Base-by-base conservation (phyloP, 2,329 filamentous ascomycete genomes). In the Exophiala sp. region DNA sequence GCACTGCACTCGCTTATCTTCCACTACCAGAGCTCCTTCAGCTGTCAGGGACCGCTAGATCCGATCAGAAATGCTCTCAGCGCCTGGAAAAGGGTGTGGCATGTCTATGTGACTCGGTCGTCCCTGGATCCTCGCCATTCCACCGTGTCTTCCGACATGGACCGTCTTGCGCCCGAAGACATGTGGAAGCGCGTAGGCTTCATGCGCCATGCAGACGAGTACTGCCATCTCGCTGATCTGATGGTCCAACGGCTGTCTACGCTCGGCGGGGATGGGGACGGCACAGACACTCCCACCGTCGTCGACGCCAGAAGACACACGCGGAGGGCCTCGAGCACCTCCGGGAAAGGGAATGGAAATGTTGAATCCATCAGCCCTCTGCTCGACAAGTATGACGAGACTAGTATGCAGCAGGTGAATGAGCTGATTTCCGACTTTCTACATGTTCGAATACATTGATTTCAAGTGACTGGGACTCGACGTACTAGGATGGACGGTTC, bases 371-470 rank as follows among this genome's bases (percentile, higher is more conserved):
- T 53, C 19, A 62, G 66, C 42, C 63, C 64, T 6, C 65, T 68
- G 14, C 50, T 68, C 23, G 58, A 61, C 29, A 60, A 66, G 50
- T 69, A 68, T 52, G 67, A 69, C 48, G 65, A 70, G 47, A 69
- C 67, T 0, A 69, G 67, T 48, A 68, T 69, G 67, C 61, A 63
- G 4, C 67, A 70, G 47, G 62, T 69, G 9, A 69, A 69, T n/a
- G 29, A 32, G 7, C n/a, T 32, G 29, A n/a, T 32, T 32, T 10
- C 29, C 29, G n/a, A 13, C 29, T 32, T 32, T n/a, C 29, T n/a
- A n/a, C n/a, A n/a, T n/a, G n/a, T n/a, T n/a, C n/a, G n/a, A n/a
- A n/a, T n/a, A n/a, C n/a, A n/a, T n/a, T n/a, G n/a, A n/a, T n/a
- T n/a, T n/a, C n/a, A n/a, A n/a, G n/a, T n/a, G n/a, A n/a, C n/a